Base-by-base conservation (phyloP, 139 green algal genomes). In the Micractinium sp. region DNA sequence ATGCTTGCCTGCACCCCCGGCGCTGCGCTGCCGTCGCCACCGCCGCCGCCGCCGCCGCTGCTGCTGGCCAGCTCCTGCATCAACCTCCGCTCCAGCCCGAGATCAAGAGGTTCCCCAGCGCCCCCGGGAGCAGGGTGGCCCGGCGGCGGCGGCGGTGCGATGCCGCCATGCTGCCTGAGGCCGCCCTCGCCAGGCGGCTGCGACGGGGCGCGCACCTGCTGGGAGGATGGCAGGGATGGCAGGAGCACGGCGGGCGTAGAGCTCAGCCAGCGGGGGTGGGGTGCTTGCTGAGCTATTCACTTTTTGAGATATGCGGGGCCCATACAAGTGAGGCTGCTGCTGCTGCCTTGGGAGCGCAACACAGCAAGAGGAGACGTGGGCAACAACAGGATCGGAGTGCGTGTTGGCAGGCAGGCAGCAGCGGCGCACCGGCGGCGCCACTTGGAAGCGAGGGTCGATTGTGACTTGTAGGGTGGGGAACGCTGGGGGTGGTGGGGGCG, bases 381-480 rank as follows among this genome's bases (percentile, higher is more conserved):
- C 39, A 85, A 0, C 5, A 1, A 35, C n/a, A 33, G 23, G 31
- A 22, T 39, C 31, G 7, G 19, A 23, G 63, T 71, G 63, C 63
- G 18, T 5, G 20, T 71, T 5, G 63, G 63, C 63, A 23, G 63
- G 63, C 63, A 18, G 73, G n/a, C 73, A 79, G 73, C 73, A 41
- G n/a, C 13, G 16, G 36, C 85, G 2, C 27, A 89, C 85, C 33
- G 85, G 85, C 0, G 85, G 74, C 16, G 85, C 74, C 25, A 89
- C 18, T 23, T 69, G 75, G 35, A 85, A 84, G 53, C 47, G 56
- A 9, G 74, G 69, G 74, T 81, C 56, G 61, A 89, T 89, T 3
- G 53, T 69, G 4, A 89, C 85, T 83, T 84, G 85, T n/a, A 89
- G 74, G 0, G 85, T 89, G n/a, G 85, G 47, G 56, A 81, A 81